phyloP scores from a whole-genome alignment of 768 basidiomycete species.

The Tricholoma terreum region DNA sequence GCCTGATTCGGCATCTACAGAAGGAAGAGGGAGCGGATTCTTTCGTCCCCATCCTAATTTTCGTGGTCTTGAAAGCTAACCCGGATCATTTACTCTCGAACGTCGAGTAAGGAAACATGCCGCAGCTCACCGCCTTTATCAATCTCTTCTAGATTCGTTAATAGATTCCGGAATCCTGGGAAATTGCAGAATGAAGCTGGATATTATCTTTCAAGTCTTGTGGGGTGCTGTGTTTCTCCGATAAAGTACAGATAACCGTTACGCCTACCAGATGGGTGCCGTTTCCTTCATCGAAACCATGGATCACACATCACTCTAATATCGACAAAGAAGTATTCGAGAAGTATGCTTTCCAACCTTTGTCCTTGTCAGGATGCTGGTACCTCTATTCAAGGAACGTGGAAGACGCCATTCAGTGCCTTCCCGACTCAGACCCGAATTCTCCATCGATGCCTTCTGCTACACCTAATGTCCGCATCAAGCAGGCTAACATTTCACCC shows the following conservation, averaged over 20 bases:
- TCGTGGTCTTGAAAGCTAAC: conserved; percentile 90
- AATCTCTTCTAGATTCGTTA: conserved; percentile 73
- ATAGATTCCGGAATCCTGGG: conserved; percentile 84
- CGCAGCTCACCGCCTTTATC: not conserved
- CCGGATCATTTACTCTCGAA: conserved; percentile 92
- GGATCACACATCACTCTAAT: conserved; percentile 93
- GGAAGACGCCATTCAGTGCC: conserved; percentile 48
- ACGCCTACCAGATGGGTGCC: conserved; percentile 74
- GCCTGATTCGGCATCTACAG: conserved; percentile 83
- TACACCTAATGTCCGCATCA: conserved; percentile 20
- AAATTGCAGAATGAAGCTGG: conserved; percentile 95
- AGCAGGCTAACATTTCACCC: conserved; percentile 29
- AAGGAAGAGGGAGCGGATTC: conserved; percentile 89
- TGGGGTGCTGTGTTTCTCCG: conserved; percentile 33
- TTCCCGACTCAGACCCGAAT: conserved; percentile 42
- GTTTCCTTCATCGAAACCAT: conserved; percentile 98
- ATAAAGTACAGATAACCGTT: not conserved
- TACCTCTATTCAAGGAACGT: conserved; percentile 39
- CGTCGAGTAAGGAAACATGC: conserved; percentile 72
- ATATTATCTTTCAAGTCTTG: conserved; percentile 94
- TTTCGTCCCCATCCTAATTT: conserved; percentile 93
- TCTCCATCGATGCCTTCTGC: conserved; percentile 32
- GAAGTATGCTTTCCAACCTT: conserved; percentile 38
- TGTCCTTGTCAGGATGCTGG: not conserved
- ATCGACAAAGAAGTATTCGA: conserved; percentile 95